phyloP scores from a whole-genome alignment of 768 basidiomycete species.

The Lepiota brunneoincarnata region DNA sequence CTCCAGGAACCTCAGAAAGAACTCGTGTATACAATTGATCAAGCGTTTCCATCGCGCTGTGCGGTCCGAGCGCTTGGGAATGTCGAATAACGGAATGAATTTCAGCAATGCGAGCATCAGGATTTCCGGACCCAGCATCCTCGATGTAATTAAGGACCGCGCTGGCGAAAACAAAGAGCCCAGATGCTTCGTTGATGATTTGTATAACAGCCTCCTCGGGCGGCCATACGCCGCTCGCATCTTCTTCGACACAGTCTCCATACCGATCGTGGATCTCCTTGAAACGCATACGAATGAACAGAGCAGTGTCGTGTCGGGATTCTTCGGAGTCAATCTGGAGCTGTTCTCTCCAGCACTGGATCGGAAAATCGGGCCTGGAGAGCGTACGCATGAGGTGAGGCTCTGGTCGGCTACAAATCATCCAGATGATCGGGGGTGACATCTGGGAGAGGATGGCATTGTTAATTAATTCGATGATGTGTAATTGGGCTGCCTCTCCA shows the following conservation, averaged over 20 bases:
- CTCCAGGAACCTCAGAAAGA: not conserved
- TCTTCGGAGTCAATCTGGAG: not conserved
- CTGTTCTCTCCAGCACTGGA: not conserved
- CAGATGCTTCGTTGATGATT: not conserved
- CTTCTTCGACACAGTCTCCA: not conserved
- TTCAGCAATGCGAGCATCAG: not conserved
- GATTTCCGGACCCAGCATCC: not conserved
- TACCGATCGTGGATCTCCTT: not conserved
- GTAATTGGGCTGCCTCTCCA: not conserved
- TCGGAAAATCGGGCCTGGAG: not conserved
- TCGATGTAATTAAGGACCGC: not conserved
- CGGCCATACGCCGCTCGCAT: not conserved
- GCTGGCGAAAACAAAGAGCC: not conserved
- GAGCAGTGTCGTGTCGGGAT: not conserved
- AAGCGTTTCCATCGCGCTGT: not conserved
- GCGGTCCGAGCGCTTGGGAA: not conserved
- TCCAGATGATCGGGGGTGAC: not conserved
- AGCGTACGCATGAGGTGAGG: not conserved
- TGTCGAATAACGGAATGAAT: not conserved
- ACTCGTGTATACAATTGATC: not conserved
- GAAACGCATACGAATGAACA: not conserved
- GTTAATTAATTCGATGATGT: not conserved
- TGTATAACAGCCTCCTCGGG: not conserved
- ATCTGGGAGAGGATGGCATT: not conserved
- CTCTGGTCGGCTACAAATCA: slow-evolving; percentile 1